These are phyloP conservation scores for Teratosphaeriaceae sp. DNA, from an alignment of 2,329 filamentous ascomycete genomes.

Conservation along the genomic window DNA sequence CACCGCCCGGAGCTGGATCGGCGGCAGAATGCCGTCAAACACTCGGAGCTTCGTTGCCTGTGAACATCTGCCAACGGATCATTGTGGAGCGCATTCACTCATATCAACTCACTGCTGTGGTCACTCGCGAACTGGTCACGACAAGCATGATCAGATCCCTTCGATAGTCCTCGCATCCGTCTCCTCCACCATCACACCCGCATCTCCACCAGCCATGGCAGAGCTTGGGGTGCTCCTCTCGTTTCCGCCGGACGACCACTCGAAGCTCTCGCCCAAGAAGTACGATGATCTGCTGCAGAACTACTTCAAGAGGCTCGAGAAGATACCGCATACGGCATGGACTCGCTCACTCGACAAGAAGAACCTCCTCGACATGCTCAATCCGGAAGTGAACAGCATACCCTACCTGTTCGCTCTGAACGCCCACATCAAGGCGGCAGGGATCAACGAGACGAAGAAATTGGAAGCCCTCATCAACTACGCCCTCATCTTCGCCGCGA, in stretches of 20 bases:
- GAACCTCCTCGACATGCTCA: slow-evolving; percentile 40
- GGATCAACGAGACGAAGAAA: slow-evolving; percentile 24
- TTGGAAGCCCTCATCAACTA: slow-evolving; percentile 40
- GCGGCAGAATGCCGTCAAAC: too few relatives aligned
- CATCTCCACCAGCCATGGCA: slow-evolving; percentile 17
- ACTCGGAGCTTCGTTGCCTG: too few relatives aligned
- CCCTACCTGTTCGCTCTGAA: slow-evolving; percentile 52
- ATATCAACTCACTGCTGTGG: too few relatives aligned
- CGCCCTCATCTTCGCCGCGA: slow-evolving; percentile 41
- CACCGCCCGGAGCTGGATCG: too few relatives aligned
- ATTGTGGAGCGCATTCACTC: too few relatives aligned
- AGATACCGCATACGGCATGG: slow-evolving; percentile 28
- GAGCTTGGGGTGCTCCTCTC: slow-evolving; percentile 21
- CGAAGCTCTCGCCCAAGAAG: slow-evolving; percentile 28
- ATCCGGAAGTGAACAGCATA: slow-evolving; percentile 53
- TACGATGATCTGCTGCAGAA: slow-evolving; percentile 33
- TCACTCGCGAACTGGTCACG: too few relatives aligned
- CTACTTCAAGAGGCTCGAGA: slow-evolving; percentile 31
- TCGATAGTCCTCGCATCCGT: too few relatives aligned
- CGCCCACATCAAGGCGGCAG: slow-evolving; percentile 23
- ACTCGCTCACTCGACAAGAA: slow-evolving; percentile 33
- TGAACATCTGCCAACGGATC: too few relatives aligned
- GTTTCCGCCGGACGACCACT: slow-evolving; percentile 28
- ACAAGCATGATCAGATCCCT: too few relatives aligned
- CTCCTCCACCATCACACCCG: background rate